Base-by-base conservation (phyloP, 2,329 filamentous ascomycete species). In the Periconia digitata region DNA sequence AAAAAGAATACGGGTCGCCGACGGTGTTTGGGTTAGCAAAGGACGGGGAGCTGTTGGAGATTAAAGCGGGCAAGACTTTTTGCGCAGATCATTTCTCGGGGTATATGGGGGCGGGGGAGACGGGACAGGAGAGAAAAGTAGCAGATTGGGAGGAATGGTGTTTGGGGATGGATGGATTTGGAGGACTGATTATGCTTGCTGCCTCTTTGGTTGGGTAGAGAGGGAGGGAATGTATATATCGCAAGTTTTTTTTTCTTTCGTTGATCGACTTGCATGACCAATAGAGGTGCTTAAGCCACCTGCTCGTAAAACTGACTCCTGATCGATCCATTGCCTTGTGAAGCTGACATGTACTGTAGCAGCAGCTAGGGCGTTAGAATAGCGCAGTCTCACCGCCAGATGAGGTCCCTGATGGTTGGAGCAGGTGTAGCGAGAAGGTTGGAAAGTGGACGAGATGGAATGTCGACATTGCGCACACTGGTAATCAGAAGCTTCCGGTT, bases 141-240 rank as follows among this genome's bases (percentile, higher is more conserved):
- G 65, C 50, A 20, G 65, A 59, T 51, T 77, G 74, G 74, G 68
- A 74, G 47, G 72, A 76, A 48, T 77, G 74, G 75, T 76, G 73
- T 46, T 63, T 69, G 5, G 73, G 72, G 3, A 76, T 76, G 70
- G 75, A 77, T 69, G 67, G 67, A 23, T 59, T 78, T 53, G 75
- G 75, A 13, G 69, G 66, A 3, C 61, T 78, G 50, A 63, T 78
- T 16, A 73, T 78, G 72, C 70, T 78, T 59, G 71, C 72, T 62
- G 74, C 75, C 59, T 73, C 71, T 46, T 43, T 64, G 38, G 44
- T 59, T 13, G 46, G 45, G 6, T 51, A 54, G 39, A 36, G 34
- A n/a, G 7, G 6, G n/a, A n/a, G 7, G 7, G 16, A n/a, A 36
- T n/a, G 7, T 36, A 36, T 15, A 32, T n/a, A n/a, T n/a, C n/a